phyloP scores from a whole-genome alignment of 176 grass and related monocot species.

The Luzula sylvatica region DNA sequence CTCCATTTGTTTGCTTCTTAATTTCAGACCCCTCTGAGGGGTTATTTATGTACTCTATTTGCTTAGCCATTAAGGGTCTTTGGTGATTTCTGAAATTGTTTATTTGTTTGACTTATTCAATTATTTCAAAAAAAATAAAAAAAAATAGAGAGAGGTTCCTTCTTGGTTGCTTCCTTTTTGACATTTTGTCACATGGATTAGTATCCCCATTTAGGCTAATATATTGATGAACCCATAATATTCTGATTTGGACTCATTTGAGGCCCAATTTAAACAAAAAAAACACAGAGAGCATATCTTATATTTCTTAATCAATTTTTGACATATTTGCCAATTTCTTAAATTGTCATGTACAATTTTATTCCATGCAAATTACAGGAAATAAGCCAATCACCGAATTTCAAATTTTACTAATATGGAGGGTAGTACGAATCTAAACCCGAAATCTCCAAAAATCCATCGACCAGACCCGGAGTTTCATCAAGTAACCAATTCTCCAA shows the following conservation, averaged over 20 bases:
- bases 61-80: background rate
- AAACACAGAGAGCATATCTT: no score
- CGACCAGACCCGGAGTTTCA: constrained; percentile 22
- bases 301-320: no score
- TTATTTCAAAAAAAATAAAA: background rate
- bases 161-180: background rate
- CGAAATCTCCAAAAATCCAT: constrained; percentile 16
- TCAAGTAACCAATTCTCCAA: constrained; percentile 31
- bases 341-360: no score
- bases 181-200: no score
- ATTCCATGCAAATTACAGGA: constrained; percentile 6
- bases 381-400: constrained; percentile 4
- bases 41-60: background rate
- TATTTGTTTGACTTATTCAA: background rate
- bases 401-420: no score
- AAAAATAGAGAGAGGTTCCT: background rate
- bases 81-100: background rate
- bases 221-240: no score
- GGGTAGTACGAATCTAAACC: background rate
- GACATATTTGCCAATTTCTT: no score
- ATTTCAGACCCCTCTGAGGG: background rate
- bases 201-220: no score
- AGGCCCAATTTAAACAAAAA: no score
- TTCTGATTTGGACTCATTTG: no score
- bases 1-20: constrained; percentile 2